Base-by-base conservation (phyloP, 192 early-diverging fungal genomes). In the Coemansia sp. region DNA sequence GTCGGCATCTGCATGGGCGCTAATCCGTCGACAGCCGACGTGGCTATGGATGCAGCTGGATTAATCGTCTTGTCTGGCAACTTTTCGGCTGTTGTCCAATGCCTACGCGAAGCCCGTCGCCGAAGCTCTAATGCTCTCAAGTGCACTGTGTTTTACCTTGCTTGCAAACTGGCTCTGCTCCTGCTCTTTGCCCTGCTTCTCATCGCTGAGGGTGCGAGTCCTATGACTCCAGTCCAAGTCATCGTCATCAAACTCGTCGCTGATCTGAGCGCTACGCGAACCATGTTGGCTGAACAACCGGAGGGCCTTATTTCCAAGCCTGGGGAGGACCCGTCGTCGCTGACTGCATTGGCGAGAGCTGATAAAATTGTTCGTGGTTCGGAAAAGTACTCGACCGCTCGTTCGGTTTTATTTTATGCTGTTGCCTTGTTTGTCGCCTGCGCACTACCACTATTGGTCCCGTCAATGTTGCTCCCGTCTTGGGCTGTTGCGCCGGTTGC, bases 1-100 rank as follows among this genome's bases (percentile, higher is more conserved):
- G 87, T 97, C 41, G 95, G 95, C 29, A 86, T 97, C 46, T 91
- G 93, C 50, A 91, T 97, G 85, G 93, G 90, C 85, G 57, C 87
- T 75, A 38, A 89, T 72, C 77, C 88, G 75, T 73, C 81, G 9
- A 87, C 89, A 24, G 88, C 87, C 18, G 89, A 89, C 60, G 85
- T 92, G 74, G 83, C 85, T 8, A 81, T 89, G 68, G 81, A 83
- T 29, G 64, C 76, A 0, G 81, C 81, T 0, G 65, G 70, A 6
- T 38, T 83, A 69, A 67, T 83, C 57, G 76, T 83, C 27, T 50
- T 83, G 13, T 73, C 69, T 22, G 75, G 76, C 18, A 57, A 71
- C 10, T 78, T 83, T 38, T 69, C 69, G 13, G 76, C 63, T 12
- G 74, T 83, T 3, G 75, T 78, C 22, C 66, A 65, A 9, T 41